A percentile compares a stretch with the other conserved stretches of the same genome.
phyloP scores from a whole-genome alignment of 2,329 filamentous ascomycete genomes.

The Fusarium musae region DNA sequence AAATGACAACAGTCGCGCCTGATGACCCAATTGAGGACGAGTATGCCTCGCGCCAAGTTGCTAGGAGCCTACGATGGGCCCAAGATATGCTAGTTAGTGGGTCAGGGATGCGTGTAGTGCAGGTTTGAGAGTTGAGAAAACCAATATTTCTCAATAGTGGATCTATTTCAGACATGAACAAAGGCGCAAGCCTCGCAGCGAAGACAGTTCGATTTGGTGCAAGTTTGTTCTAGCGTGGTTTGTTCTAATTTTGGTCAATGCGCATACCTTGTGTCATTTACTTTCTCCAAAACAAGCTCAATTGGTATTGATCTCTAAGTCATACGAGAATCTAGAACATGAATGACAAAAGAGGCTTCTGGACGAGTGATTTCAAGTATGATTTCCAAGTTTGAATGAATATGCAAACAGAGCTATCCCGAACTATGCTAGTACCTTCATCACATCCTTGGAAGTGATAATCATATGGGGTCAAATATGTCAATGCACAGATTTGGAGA shows the following conservation, averaged over 20 bases:
- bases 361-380: not conserved
- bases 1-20: slow-evolving; percentile 41
- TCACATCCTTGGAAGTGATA: not conserved
- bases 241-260: slow-evolving; percentile 17
- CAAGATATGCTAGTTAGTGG: slow-evolving; percentile 29
- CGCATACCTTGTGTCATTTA: not conserved
- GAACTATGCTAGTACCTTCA: not conserved
- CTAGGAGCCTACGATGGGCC: slow-evolving; percentile 23
- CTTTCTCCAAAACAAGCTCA: not conserved
- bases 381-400: not conserved
- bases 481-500: not conserved
- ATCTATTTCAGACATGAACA: slow-evolving; percentile 8
- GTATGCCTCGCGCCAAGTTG: slow-evolving; percentile 43
- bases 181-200: not conserved
- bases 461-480: not conserved
- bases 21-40: slow-evolving; percentile 42
- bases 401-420: not conserved
- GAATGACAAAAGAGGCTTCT: slow-evolving; percentile 10
- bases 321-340: slow-evolving; percentile 12
- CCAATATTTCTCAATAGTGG: slow-evolving; percentile 21
- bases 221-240: not conserved
- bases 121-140: slow-evolving; percentile 30
- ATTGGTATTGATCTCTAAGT: not conserved
- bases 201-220: slow-evolving; percentile 7
- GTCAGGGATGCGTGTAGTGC: not conserved